Evolutionary conservation across 108 stramenopile species (phyloP).

Genomic region (Cyclotella atomus): DNA sequence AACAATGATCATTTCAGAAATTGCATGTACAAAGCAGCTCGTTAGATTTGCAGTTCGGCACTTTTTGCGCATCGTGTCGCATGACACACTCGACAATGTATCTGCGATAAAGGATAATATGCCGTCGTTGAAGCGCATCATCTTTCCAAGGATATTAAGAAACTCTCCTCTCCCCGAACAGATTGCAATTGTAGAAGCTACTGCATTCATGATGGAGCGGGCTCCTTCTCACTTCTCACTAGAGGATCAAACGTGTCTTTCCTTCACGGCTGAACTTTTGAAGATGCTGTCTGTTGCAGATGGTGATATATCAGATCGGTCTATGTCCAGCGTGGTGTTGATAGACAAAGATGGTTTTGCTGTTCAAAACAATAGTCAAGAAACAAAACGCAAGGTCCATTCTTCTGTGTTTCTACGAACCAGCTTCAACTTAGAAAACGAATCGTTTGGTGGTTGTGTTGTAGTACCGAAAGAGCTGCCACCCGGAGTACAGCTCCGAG

Average conservation of each 20-base stretch:
- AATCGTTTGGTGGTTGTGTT: conserved; percentile 33
- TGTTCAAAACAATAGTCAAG: conserved; percentile 31
- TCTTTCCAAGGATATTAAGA: conserved; percentile 74
- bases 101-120: conserved; percentile 31
- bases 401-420: conserved; percentile 71
- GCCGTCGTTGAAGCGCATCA: conserved; percentile 57
- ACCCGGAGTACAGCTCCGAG: conserved; percentile 74
- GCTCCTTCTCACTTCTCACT: conserved; percentile 64
- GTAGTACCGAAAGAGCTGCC: conserved; percentile 70
- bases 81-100: conserved; percentile 26
- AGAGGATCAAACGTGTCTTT: conserved; percentile 69
- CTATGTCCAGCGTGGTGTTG: conserved; percentile 60
- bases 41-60: conserved; percentile 68
- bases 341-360: conserved; percentile 83
- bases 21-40: conserved; percentile 71
- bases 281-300: conserved; percentile 89
- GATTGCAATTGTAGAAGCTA: conserved; percentile 75
- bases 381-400: conserved; percentile 28
- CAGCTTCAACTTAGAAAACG: conserved; percentile 50
- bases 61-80: conserved; percentile 46
- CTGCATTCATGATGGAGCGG: conserved; percentile 64
- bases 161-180: conserved; percentile 79
- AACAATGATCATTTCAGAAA: conserved; percentile 58
- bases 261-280: conserved; percentile 78
- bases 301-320: conserved; percentile 84